phyloP scores from a whole-genome alignment of 169 alveolate genomes.

The Babesia divergens region DNA sequence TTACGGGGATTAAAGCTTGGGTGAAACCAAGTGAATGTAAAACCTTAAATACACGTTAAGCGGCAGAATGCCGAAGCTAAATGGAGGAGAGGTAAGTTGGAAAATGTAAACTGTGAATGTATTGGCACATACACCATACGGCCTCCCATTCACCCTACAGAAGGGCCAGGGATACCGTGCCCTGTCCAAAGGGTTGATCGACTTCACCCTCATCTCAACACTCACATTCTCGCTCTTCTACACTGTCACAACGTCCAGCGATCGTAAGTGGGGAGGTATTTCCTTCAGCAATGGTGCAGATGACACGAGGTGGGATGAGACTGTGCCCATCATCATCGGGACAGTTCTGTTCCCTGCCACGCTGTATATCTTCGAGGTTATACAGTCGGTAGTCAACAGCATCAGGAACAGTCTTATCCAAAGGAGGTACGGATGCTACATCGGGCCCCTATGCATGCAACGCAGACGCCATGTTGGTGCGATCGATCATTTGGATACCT shows the following conservation, averaged over 20 bases:
- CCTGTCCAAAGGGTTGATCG: constrained; percentile 34
- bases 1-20: too few relatives aligned
- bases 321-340: constrained; percentile 52
- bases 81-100: too few relatives aligned
- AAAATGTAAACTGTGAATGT: too few relatives aligned
- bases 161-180: too few relatives aligned
- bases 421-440: background rate
- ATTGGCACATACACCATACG: too few relatives aligned
- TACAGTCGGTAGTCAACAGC: constrained; percentile 19
- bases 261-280: constrained; percentile 1
- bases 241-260: constrained; percentile 44
- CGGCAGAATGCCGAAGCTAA: too few relatives aligned
- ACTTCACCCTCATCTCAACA: constrained; percentile 4
- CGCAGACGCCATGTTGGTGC: constrained; percentile 26
- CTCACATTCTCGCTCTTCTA: constrained; percentile 29
- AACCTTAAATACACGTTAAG: too few relatives aligned
- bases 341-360: constrained; percentile 33
- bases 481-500: constrained; percentile 13
- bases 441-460: background rate
- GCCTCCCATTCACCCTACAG: too few relatives aligned
- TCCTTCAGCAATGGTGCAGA: background rate
- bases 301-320: constrained; percentile 36
- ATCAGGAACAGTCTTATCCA: constrained; percentile 14
- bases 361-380: constrained; percentile 36
- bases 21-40: too few relatives aligned